Base-by-base conservation (phyloP, 2,329 filamentous ascomycete species). In the Madurella fahalii region DNA sequence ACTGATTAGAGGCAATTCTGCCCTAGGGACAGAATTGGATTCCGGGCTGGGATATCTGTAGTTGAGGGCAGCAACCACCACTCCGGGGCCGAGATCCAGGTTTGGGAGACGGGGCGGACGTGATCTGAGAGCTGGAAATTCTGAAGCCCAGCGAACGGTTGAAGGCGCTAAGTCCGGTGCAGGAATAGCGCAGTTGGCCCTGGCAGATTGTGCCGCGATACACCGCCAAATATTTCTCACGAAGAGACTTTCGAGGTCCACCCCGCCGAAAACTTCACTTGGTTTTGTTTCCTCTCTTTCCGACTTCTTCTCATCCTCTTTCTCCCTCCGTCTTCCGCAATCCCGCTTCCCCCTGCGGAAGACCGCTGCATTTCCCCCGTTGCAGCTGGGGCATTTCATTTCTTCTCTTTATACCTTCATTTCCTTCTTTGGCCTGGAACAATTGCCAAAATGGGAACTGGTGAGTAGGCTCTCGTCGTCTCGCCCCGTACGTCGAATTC, bases 241-340 rank as follows among this genome's bases (percentile, higher is more conserved):
- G 42, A 46, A 50, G 54, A 50, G 47, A 47, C 53, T 58, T 56
- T 18, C 16, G 16, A 52, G 50, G 53, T 58, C 60, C 61, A 64
- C 61, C 60, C 57, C 58, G 56, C 63, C 54, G 39, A 63, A 64
- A 63, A 58, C 41, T 58, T 63, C 54, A 58, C 58, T 58, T 59
- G 46, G 54, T 20, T 44, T 47, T 50, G 46, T 56, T 44, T 47
- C 32, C 42, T n/a, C 37, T 50, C 43, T 25, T 16, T 41, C 18
- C 40, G 32, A 16, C 34, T 54, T 41, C 41, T 52, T 51, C 37
- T 50, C 57, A 53, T 50, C 30, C 53, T 54, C 53, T 56, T 50
- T 44, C 47, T 58, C 57, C 50, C 25, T 25, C 53, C 45, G 54
- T 59, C 54, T 62, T 61, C 57, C 56, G 50, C 59, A 50, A 46